Base-by-base conservation (phyloP, 1,139 yeast species). In the Candida neerlandica region DNA sequence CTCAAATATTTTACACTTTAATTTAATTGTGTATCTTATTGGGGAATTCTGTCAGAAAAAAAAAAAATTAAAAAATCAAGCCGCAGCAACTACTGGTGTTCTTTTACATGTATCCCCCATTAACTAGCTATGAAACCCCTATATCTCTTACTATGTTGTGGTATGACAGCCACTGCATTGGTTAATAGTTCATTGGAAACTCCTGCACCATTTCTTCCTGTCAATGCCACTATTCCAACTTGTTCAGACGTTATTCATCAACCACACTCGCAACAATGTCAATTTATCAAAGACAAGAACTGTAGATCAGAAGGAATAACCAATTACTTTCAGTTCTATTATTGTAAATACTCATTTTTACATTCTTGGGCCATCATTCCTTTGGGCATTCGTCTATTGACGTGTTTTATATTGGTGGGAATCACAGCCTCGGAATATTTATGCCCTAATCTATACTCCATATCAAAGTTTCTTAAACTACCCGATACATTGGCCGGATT, bases 401-500 rank as follows among this genome's bases (percentile, higher is more conserved):
- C 75, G 2, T 65, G 82, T 18, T 88, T 89, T 62, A 69, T 83
- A 41, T 72, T 83, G 0, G 74, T 89, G 50, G 96, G 96, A 0
- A 67, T 83, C 15, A 81, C 92, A 0, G 92, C 96, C 0, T 83
- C 89, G 7, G 89, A 85, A 59, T 88, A 77, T 60, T 69, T 90
- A 35, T 85, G 92, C 51, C 94, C 96, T 0, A 89, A 88, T 58
- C 67, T 90, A 16, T 78, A 82, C 48, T 75, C 83, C 33, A 74
- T 89, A 19, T 81, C 96, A 9, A 73, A 75, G 29, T 65, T 75
- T 43, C 68, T 90, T 16, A 79, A 82, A 11, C 67, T 92, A 44
- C 82, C 94, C 11, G 95, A 90, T 55, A 83, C 89, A 50, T 71
- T 92, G 35, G 88, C 96, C 3, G 98, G 98, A 0, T 79, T 92